These are phyloP conservation scores for Ophiostoma sp. DNA, from an alignment of 2,329 filamentous ascomycete genomes.

Conservation along the genomic window DNA sequence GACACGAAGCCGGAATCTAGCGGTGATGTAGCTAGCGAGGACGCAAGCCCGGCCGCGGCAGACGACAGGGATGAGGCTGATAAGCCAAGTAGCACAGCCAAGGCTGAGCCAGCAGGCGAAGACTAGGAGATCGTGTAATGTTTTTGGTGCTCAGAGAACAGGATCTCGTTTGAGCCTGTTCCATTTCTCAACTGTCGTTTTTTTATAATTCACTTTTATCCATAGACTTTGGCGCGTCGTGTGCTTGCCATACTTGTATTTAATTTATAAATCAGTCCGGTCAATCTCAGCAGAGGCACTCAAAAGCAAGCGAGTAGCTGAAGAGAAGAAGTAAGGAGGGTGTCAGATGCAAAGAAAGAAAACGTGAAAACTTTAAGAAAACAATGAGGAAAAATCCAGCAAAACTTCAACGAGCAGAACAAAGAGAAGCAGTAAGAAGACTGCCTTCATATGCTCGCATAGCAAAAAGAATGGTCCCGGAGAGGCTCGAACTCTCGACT, in stretches of 20 bases:
- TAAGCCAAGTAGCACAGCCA: not conserved
- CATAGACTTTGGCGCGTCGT: slow-evolving; percentile 4
- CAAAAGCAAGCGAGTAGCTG: too few relatives aligned
- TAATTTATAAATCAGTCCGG: not conserved
- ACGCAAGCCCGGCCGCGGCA: not conserved
- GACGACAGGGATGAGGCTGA: not conserved
- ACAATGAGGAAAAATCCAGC: too few relatives aligned
- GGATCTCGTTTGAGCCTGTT: not conserved
- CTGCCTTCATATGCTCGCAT: not conserved
- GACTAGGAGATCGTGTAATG: not conserved
- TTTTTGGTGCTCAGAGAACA: not conserved
- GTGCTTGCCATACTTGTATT: not conserved
- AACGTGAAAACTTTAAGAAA: too few relatives aligned
- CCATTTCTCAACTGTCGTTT: slow-evolving; percentile 7
- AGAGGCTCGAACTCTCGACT: slow-evolving; percentile 16
- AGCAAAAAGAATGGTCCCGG: slow-evolving; percentile 13
- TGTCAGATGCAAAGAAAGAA: too few relatives aligned
- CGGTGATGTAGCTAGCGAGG: not conserved
- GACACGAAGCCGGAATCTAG: not conserved
- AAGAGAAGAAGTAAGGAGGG: too few relatives aligned
- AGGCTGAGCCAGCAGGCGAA: not conserved
- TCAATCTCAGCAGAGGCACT: not conserved
- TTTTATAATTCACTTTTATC: not conserved
- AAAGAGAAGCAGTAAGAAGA: not conserved
- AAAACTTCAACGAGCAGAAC: not conserved